Evolutionary conservation across 371 early-diverging fungal genomes (phyloP).

Genomic region (Mortierella sp.): DNA sequence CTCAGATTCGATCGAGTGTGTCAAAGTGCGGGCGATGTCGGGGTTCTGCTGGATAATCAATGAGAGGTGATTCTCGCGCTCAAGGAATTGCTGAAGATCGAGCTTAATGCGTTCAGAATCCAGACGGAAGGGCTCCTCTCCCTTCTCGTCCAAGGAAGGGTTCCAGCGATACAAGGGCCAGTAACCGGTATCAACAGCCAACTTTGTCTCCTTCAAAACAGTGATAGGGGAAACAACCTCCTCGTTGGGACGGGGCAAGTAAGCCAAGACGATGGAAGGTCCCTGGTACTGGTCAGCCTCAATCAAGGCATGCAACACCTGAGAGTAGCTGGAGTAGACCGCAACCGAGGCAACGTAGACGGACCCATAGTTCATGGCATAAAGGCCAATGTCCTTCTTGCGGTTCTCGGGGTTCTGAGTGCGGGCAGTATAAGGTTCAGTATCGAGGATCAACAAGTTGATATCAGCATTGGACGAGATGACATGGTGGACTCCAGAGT

Average conservation of each 20-base stretch:
- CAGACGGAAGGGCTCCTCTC: constrained; percentile 77
- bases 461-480: constrained; percentile 85
- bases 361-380: constrained; percentile 92
- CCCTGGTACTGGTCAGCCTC: constrained; percentile 94
- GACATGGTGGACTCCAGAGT: constrained; percentile 91
- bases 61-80: constrained; percentile 85
- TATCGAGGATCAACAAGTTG: constrained; percentile 91
- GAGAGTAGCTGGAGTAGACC: constrained; percentile 86
- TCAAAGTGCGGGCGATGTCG: constrained; percentile 64
- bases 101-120: constrained; percentile 89
- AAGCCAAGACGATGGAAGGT: constrained; percentile 89
- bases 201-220: constrained; percentile 88
- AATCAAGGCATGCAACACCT: constrained; percentile 84
- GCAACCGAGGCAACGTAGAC: constrained; percentile 93
- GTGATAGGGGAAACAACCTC: constrained; percentile 67
- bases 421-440: constrained; percentile 77
- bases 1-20: constrained; percentile 57
- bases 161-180: constrained; percentile 97
- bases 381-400: constrained; percentile 95
- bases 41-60: constrained; percentile 75
- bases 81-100: constrained; percentile 84
- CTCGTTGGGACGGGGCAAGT: constrained; percentile 73
- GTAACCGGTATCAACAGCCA: constrained; percentile 88
- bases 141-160: constrained; percentile 71
- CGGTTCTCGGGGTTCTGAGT: constrained; percentile 65